Conservation (phyloP, 805 yeast genomes). For the Wickerhamomyces kurtzmanii region DNA sequence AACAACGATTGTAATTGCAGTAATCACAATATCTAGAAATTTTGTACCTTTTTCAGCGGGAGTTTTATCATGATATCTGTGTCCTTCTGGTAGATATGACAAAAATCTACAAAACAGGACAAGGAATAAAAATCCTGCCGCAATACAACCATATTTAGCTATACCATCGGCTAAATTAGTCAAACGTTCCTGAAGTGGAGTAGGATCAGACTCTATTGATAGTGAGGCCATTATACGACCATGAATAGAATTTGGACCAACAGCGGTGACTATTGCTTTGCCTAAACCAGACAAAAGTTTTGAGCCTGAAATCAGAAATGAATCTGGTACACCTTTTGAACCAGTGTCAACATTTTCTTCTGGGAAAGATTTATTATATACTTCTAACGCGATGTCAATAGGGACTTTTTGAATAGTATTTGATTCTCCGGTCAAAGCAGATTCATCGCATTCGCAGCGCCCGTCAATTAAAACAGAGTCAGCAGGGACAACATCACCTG, state of each 20-base stretch:
- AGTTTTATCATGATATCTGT: conserved; percentile 30
- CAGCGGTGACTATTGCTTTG: conserved; percentile 77
- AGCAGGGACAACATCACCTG: conserved; percentile 92
- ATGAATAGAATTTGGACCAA: conserved; percentile 81
- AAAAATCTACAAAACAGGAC: conserved; percentile 72
- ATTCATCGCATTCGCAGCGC: conserved; percentile 81
- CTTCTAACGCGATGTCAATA: conserved; percentile 29
- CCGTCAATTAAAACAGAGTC: conserved; percentile 75
- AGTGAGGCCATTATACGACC: conserved; percentile 87
- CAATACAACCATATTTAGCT: conserved; percentile 86
- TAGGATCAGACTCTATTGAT: conserved; percentile 65
- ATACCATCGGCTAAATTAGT: conserved; percentile 84
- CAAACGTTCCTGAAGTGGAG: conserved; percentile 83
- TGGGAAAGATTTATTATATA: conserved; percentile 17
- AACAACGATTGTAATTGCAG: conserved; percentile 86
- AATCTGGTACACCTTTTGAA: conserved; percentile 45
- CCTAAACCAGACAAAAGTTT: conserved; percentile 82
- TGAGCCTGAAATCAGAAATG: conserved; percentile 88
- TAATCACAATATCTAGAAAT: conserved; percentile 79
- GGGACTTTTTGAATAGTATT: conserved; percentile 66
- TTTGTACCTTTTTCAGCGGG: conserved; percentile 75
- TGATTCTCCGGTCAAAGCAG: conserved; percentile 91
- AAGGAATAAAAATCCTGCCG: conserved; percentile 73
- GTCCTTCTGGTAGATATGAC: conserved; percentile 46
- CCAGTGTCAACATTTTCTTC: conserved; percentile 25